phyloP scores from a whole-genome alignment of 1,284 basidiomycete genomes.

The Cutaneotrichosporon dermatis region DNA sequence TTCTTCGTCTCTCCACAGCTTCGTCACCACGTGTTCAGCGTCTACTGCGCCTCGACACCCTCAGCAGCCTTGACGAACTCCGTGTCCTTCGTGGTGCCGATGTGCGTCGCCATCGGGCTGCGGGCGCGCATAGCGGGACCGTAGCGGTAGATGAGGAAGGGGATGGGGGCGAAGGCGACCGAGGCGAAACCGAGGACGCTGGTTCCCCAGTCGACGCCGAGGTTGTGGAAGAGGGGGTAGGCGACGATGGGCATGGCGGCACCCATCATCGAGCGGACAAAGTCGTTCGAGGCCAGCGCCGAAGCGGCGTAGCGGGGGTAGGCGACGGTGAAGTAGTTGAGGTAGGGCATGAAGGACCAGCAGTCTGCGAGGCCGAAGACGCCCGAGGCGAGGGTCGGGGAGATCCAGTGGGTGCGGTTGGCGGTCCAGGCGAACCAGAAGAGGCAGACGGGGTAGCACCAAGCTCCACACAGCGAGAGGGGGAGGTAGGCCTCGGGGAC shows the following conservation, averaged over 20 bases:
- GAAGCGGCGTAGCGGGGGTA: conserved; percentile 59
- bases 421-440: conserved; percentile 47
- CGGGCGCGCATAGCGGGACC: conserved; percentile 51
- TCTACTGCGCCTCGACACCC: no score
- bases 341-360: conserved; percentile 30
- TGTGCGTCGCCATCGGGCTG: conserved; percentile 9
- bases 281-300: conserved; percentile 47
- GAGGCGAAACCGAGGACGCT: conserved; percentile 41
- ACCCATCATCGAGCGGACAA: conserved; percentile 47
- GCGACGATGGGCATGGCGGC: conserved; percentile 45
- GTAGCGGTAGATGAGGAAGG: conserved; percentile 46
- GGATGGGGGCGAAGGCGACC: conserved; percentile 32
- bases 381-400: conserved; percentile 34
- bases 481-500: conserved; percentile 27
- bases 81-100: not conserved
- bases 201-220: conserved; percentile 47
- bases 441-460: conserved; percentile 42
- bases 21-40: no score
- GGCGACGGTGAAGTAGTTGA: conserved; percentile 60
- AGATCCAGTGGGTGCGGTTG: conserved; percentile 40
- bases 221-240: conserved; percentile 42
- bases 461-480: conserved; percentile 38
- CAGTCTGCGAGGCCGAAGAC: conserved; percentile 39
- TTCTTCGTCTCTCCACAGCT: no score
- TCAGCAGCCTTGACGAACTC: not conserved